Percentiles rank a stretch among this genome's conserved stretches.
These are phyloP conservation scores for Acorus calamus DNA, from an alignment of 106 monocot genomes.

Conservation along the genomic window DNA sequence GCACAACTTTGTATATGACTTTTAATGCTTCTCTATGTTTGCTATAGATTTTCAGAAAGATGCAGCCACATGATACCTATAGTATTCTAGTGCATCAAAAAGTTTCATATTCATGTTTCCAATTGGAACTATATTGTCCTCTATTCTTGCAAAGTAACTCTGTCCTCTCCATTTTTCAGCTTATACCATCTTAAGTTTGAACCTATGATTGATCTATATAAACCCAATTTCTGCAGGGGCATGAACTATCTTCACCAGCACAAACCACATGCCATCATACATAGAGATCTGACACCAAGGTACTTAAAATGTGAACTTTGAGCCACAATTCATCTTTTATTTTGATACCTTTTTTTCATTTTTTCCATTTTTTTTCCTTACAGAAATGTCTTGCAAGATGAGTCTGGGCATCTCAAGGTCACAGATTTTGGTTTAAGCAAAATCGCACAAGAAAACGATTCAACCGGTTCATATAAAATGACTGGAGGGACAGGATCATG, in stretches of 20 bases:
- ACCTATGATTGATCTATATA: too few species aligned
- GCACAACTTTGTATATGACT: not conserved
- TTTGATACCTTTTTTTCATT: too few species aligned
- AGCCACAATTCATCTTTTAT: too few species aligned
- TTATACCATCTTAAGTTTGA: too few species aligned
- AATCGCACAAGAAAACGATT: slow-evolving; percentile 17
- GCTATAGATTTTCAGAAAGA: too few species aligned
- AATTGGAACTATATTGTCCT: too few species aligned
- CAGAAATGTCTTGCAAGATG: slow-evolving; percentile 22
- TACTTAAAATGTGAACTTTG: not conserved
- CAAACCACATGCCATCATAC: slow-evolving; percentile 20
- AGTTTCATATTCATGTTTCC: too few species aligned
- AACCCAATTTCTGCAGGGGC: slow-evolving; percentile 11
- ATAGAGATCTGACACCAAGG: slow-evolving; percentile 23
- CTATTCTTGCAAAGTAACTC: too few species aligned
- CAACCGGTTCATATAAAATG: slow-evolving; percentile 20
- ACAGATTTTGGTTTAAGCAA: slow-evolving; percentile 22
- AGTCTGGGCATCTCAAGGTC: slow-evolving; percentile 18
- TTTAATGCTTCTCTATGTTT: not conserved
- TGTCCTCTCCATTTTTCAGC: too few species aligned
- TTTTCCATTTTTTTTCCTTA: not conserved
- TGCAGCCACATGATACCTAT: too few species aligned
- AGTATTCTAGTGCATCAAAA: too few species aligned
- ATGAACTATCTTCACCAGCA: slow-evolving; percentile 23
- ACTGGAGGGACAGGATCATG: slow-evolving; percentile 21